These are phyloP conservation scores for Proteromonas lacertae DNA, from an alignment of 352 stramenopile genomes.

Conservation along the genomic window DNA sequence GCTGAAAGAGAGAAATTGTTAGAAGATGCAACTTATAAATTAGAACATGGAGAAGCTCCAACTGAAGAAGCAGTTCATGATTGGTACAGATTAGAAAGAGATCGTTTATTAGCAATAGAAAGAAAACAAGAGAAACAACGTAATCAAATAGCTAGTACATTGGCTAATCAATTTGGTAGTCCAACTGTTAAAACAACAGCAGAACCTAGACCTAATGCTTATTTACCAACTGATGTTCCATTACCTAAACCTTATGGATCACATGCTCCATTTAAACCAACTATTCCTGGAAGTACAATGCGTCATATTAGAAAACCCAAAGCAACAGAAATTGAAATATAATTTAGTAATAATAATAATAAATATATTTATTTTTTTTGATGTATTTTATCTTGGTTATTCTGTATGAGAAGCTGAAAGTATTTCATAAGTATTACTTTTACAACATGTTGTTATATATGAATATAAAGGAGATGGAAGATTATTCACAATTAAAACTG, in stretches of 20 bases:
- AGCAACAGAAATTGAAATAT: constrained; percentile 57
- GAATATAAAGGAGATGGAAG: no score
- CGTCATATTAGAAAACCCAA: constrained; percentile 47
- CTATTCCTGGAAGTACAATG: constrained; percentile 39
- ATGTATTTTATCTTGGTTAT: no score
- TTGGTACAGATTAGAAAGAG: constrained; percentile 10
- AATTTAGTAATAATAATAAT: no score
- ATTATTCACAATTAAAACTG: no score
- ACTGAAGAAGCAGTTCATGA: constrained; percentile 29
- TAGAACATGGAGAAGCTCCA: constrained; percentile 25
- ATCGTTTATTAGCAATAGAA: constrained; percentile 17
- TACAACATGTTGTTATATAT: no score
- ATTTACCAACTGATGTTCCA: constrained; percentile 43
- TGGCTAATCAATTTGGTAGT: neutral
- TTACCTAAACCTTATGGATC: constrained; percentile 61
- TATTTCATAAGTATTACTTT: no score
- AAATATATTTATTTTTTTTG: no score
- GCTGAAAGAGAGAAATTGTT: constrained; percentile 24
- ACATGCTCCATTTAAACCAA: constrained; percentile 55
- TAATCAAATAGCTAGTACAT: no score
- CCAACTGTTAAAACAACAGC: constrained; percentile 34
- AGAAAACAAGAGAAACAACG: constrained; percentile 13
- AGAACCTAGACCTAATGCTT: constrained; percentile 52
- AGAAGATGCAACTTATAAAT: constrained; percentile 20
- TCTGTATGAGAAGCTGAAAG: no score